A percentile compares a stretch with the other conserved stretches of the same genome.
phyloP scores from a whole-genome alignment of 2,329 filamentous ascomycete species.

The Mollisia scopiformis region DNA sequence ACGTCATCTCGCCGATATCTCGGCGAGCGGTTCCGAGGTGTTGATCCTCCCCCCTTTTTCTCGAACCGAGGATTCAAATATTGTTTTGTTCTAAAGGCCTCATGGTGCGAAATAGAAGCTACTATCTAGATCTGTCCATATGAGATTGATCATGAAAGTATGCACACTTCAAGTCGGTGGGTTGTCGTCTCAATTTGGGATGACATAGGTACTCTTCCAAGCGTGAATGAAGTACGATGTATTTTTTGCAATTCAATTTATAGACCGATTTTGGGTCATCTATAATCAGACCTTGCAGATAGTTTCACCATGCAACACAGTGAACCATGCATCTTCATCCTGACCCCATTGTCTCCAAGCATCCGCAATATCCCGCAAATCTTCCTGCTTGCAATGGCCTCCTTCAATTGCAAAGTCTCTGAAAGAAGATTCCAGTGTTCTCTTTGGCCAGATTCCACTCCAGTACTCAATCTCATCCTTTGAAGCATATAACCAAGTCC shows the following conservation, averaged over 20 bases:
- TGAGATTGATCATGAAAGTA: no score
- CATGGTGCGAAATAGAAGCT: no score
- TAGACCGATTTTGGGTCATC: no score
- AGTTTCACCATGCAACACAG: constrained; percentile 15
- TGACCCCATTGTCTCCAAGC: constrained; percentile 40
- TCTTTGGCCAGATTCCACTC: constrained; percentile 24
- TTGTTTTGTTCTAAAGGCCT: no score
- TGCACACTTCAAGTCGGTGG: no score
- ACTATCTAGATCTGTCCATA: no score
- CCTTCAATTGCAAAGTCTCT: constrained; percentile 33
- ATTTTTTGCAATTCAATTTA: no score
- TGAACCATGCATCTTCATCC: constrained; percentile 36
- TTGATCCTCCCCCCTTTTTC: not conserved
- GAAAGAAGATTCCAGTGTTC: constrained; percentile 37
- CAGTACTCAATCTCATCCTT: constrained; percentile 17
- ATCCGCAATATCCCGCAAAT: constrained; percentile 37
- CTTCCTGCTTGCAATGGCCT: constrained; percentile 34
- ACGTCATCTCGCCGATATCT: no score
- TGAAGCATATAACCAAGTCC: constrained; percentile 18
- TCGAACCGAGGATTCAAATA: not conserved
- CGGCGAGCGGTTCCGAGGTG: no score
- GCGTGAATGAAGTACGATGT: no score
- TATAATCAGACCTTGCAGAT: constrained; percentile 4
- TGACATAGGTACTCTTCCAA: no score
- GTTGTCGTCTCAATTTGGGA: no score